These are phyloP conservation scores for Onygenales sp. DNA, from an alignment of 2,329 filamentous ascomycete species.

Conservation along the genomic window DNA sequence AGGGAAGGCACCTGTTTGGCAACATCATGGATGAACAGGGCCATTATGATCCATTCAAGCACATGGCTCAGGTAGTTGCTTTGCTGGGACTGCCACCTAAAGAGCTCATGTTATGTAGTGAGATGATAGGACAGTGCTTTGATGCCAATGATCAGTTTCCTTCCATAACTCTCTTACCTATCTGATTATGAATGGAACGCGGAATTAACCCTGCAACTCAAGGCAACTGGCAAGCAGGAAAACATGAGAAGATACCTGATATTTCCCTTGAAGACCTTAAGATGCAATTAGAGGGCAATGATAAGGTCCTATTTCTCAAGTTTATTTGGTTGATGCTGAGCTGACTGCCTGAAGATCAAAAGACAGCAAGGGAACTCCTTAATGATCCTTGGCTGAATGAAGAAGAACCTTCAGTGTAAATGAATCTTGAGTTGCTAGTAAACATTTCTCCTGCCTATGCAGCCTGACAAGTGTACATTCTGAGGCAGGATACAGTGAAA, in stretches of 20 bases:
- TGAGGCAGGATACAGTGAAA: no score
- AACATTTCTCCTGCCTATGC: no score
- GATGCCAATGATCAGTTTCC: slow-evolving; percentile 9
- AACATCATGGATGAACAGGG: slow-evolving; percentile 4
- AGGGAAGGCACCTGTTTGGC: slow-evolving; percentile 14
- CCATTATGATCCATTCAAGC: slow-evolving; percentile 12
- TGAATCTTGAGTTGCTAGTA: no score
- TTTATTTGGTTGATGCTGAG: slow-evolving; percentile 29
- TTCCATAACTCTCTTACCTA: neutral
- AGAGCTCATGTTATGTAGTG: slow-evolving; percentile 25
- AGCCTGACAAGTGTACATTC: no score
- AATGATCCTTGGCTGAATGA: slow-evolving; percentile 26
- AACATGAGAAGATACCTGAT: neutral
- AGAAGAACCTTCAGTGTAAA: no score
- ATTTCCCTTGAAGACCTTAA: slow-evolving; percentile 12
- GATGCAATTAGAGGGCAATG: slow-evolving; percentile 13
- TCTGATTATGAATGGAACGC: no score
- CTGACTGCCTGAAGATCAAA: slow-evolving; percentile 31
- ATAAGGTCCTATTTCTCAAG: slow-evolving; percentile 25
- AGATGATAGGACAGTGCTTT: slow-evolving; percentile 13
- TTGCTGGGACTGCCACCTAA: slow-evolving; percentile 28
- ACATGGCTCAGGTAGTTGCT: slow-evolving; percentile 29
- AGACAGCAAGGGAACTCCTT: slow-evolving; percentile 28
- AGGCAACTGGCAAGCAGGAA: neutral
- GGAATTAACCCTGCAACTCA: no score